Conservation (phyloP, 768 basidiomycete genomes). For the Suillus occidentalis region DNA sequence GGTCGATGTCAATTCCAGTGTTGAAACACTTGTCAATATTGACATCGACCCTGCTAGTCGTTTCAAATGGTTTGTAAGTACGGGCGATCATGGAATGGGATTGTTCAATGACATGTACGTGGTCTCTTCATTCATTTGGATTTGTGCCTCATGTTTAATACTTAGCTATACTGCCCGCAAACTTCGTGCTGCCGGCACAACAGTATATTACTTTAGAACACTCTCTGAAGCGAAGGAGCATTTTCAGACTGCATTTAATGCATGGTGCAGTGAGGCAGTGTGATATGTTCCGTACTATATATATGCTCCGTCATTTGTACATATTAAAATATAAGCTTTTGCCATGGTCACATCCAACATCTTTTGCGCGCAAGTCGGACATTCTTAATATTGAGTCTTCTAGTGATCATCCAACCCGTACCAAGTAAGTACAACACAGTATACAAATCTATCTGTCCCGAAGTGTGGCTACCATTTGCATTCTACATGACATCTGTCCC, state of each 20-base stretch:
- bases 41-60: not conserved
- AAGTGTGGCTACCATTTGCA: too few relatives aligned
- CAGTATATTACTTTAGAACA: not conserved
- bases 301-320: too few relatives aligned
- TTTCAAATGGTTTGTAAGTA: not conserved
- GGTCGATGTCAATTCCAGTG: not conserved
- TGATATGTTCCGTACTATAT: not conserved
- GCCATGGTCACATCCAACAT: too few relatives aligned
- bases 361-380: too few relatives aligned
- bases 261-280: not conserved
- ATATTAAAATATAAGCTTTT: too few relatives aligned
- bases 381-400: too few relatives aligned
- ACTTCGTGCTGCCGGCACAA: not conserved
- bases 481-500: too few relatives aligned
- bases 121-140: not conserved
- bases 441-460: too few relatives aligned
- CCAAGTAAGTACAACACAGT: too few relatives aligned
- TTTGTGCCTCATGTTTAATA: not conserved
- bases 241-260: not conserved
- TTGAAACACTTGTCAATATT: not conserved
- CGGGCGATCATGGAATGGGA: not conserved
- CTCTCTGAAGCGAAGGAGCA: not conserved
- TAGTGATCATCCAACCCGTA: too few relatives aligned
- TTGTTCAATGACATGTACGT: not conserved
- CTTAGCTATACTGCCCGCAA: not conserved